Evolutionary conservation across 78 protist species (phyloP).

Genomic region (Trichosphaerium sp.): DNA sequence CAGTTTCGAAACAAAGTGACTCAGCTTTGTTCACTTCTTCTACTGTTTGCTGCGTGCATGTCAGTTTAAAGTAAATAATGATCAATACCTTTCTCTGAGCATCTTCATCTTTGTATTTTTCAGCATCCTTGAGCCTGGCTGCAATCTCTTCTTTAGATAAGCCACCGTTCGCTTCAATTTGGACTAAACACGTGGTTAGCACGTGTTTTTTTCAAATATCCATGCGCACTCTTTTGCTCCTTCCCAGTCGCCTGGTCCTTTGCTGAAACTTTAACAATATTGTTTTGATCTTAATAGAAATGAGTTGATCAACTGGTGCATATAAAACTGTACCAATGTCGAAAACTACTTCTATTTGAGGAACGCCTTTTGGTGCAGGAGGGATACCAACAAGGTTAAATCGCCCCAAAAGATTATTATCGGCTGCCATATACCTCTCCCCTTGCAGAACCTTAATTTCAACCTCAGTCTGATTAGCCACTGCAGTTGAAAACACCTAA

Average conservation of each 20-base stretch:
- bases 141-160: slow-evolving; percentile 84
- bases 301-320: background rate
- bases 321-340: no score
- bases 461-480: slow-evolving; percentile 97
- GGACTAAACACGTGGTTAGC: slow-evolving; percentile 31
- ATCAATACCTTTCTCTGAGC: slow-evolving; percentile 27
- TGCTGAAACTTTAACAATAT: slow-evolving; percentile 57
- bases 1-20: no score
- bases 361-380: slow-evolving; percentile 80
- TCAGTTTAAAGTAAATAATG: no score
- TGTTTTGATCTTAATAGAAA: slow-evolving; percentile 45
- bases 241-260: slow-evolving; percentile 95
- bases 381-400: slow-evolving; percentile 92
- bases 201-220: background rate
- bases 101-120: slow-evolving; percentile 46
- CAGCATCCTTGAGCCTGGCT: slow-evolving; percentile 90
- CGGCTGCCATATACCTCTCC: slow-evolving; percentile 94
- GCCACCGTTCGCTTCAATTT: slow-evolving; percentile 89
- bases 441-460: slow-evolving; percentile 98
- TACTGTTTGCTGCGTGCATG: no score
- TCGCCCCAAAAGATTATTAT: slow-evolving; percentile 90
- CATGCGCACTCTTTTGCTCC: slow-evolving; percentile 19
- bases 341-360: slow-evolving; percentile 61
- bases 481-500: slow-evolving; percentile 96
- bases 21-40: no score